phyloP scores from a whole-genome alignment of 805 yeast species.

The Lipomyces yamadae region DNA sequence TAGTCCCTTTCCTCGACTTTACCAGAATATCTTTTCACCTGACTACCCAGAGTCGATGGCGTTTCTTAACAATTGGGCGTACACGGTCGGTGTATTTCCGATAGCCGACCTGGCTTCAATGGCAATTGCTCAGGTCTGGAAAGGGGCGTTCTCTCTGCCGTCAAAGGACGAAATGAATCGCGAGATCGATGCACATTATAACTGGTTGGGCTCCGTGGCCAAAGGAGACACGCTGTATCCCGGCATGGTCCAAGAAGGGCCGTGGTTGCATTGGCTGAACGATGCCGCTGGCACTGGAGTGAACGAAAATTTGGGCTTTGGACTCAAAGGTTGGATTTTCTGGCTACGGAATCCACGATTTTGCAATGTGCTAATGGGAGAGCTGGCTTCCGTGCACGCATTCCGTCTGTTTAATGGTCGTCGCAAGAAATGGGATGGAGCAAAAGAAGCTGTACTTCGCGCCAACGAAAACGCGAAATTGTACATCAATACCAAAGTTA shows the following conservation, averaged over 20 bases:
- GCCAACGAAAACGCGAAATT: not conserved
- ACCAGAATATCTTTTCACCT: not conserved
- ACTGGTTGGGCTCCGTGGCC: not conserved
- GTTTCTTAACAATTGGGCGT: not conserved
- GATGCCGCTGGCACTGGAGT: not conserved
- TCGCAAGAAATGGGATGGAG: not conserved
- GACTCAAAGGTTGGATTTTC: not conserved
- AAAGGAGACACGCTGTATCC: not conserved
- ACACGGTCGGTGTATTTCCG: not conserved
- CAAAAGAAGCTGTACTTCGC: not conserved
- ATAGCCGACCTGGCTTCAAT: not conserved
- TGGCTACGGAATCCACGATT: not conserved
- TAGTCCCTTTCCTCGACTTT: not conserved
- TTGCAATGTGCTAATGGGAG: not conserved
- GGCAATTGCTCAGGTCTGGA: not conserved
- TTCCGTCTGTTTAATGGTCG: not conserved
- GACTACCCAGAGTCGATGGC: not conserved
- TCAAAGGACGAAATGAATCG: not conserved
- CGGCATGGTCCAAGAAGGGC: not conserved
- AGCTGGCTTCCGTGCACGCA: not conserved
- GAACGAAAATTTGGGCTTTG: not conserved
- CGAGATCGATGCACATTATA: not conserved
- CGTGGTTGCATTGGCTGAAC: not conserved
- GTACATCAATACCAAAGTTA: not conserved
- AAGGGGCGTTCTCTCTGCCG: not conserved